Base-by-base conservation (phyloP, 2,329 filamentous ascomycete genomes). In the Penicillium oxalicum region DNA sequence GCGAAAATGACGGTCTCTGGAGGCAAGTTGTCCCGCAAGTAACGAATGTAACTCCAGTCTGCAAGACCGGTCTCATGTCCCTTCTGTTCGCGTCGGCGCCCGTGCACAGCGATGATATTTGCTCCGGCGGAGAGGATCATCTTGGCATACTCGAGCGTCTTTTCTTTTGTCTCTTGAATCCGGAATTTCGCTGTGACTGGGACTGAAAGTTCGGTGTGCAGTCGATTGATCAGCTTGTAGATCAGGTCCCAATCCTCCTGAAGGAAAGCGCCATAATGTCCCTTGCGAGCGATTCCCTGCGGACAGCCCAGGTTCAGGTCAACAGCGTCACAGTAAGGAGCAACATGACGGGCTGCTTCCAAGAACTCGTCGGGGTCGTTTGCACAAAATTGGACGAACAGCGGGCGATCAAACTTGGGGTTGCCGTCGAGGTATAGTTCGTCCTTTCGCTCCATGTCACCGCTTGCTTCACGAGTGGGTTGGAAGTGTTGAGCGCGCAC, bases 261-360 rank as follows among this genome's bases (percentile, higher is more conserved):
- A 58, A 98, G 70, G 63, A 97, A 98, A 0, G 91, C 86, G 24
- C 93, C 93, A 63, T 98, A 98, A 66, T 88, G 84, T 7, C 93
- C 93, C 66, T 87, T 87, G 66, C 82, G 82, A 32, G 93, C 93
- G 58, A 98, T 98, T 1, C 91, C 91, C 66, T 98, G 93, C 0
- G 93, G 93, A 70, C 93, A 98, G 6, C 93, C 93, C 4, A 98
- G 76, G 66, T 98, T 98, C 59, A 98, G 73, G 67, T 98, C 93
- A 3, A 98, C 86, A 6, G 93, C 93, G 67, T 98, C 93, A 70
- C 91, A 97, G 68, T 91, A 87, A 0, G 89, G 88, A 4, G 87
- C 84, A 0, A 89, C 91, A 52, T 84, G 78, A 55, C 80, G 78
- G 0, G 91, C 93, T 0, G 93, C 90, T 27, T 78, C 65, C 8